Conservation (phyloP, 805 yeast genomes). For the Lachancea lanzarotensis region DNA sequence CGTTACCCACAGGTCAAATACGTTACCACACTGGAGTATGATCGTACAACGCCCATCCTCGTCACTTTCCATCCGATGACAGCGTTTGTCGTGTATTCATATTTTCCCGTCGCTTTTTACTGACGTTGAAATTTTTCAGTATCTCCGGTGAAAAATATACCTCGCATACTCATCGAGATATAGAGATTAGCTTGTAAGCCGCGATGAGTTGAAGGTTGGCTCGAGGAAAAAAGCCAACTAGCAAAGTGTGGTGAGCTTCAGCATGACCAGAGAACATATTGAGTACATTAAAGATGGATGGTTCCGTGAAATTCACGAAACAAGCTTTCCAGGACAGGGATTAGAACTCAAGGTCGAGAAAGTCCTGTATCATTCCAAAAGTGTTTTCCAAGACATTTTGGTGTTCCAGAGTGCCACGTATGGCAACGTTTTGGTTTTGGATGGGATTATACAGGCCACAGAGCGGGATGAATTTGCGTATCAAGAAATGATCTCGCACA, state of each 20-base stretch:
- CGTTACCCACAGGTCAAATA: too few relatives aligned
- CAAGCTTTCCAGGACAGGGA: slow-evolving; percentile 82
- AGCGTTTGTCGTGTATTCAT: too few relatives aligned
- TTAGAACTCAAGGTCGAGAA: slow-evolving; percentile 56
- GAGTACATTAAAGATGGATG: slow-evolving; percentile 50
- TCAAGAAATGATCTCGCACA: slow-evolving; percentile 85
- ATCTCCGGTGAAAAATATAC: background rate
- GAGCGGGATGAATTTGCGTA: slow-evolving; percentile 92
- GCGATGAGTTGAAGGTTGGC: background rate
- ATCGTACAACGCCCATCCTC: too few relatives aligned
- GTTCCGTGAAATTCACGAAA: slow-evolving; percentile 72
- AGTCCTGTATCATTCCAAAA: slow-evolving; percentile 58
- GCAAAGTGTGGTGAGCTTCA: background rate
- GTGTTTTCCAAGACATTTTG: slow-evolving; percentile 74
- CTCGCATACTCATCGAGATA: background rate
- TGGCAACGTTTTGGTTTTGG: slow-evolving; percentile 84
- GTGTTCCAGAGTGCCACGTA: slow-evolving; percentile 68
- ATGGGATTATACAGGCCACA: slow-evolving; percentile 86
- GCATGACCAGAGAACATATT: background rate
- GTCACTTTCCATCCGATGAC: too few relatives aligned
- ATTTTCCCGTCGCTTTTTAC: background rate
- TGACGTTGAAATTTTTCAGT: background rate
- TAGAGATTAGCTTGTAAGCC: background rate
- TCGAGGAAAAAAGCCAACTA: background rate
- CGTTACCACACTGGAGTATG: too few relatives aligned